Evolutionary conservation across 148 eudicot genomes (phyloP).

Genomic region (Diospyros kaki): DNA sequence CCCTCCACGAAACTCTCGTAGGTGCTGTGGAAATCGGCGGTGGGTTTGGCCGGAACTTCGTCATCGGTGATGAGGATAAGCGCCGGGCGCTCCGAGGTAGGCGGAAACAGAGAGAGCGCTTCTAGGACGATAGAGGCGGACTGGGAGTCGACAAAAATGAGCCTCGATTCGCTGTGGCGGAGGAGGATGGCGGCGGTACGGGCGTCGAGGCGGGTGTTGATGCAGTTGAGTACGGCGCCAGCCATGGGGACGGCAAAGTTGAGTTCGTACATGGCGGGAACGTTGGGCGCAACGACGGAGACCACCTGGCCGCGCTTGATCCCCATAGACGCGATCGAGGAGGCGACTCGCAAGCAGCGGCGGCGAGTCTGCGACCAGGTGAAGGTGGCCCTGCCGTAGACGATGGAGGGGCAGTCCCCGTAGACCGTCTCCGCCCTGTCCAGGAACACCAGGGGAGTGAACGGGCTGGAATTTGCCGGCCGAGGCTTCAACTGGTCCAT

Average conservation of each 20-base stretch:
- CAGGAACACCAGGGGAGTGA: slow-evolving; percentile 53
- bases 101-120: slow-evolving; percentile 26
- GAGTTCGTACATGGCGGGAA: slow-evolving; percentile 50
- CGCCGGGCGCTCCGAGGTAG: not conserved
- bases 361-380: slow-evolving; percentile 59
- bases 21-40: not conserved
- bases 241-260: slow-evolving; percentile 46
- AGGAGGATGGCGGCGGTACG: slow-evolving; percentile 29
- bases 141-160: slow-evolving; percentile 29
- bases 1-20: slow-evolving; percentile 25
- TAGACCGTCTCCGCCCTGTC: slow-evolving; percentile 64
- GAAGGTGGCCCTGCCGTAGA: slow-evolving; percentile 37
- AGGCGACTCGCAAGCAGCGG: slow-evolving; percentile 57
- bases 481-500: slow-evolving; percentile 48
- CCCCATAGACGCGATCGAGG: slow-evolving; percentile 29
- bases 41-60: slow-evolving; percentile 25
- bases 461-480: slow-evolving; percentile 49
- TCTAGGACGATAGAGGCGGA: slow-evolving; percentile 12
- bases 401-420: slow-evolving; percentile 54
- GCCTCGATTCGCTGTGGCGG: slow-evolving; percentile 30
- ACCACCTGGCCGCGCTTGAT: slow-evolving; percentile 29
- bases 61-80: slow-evolving; percentile 20
- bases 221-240: slow-evolving; percentile 34
- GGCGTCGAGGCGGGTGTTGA: slow-evolving; percentile 41
- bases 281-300: slow-evolving; percentile 43